Evolutionary conservation across 805 yeast genomes (phyloP), one percentile per base, ranked within the genome.

Genomic region (Ogataea salicorniae): DNA sequence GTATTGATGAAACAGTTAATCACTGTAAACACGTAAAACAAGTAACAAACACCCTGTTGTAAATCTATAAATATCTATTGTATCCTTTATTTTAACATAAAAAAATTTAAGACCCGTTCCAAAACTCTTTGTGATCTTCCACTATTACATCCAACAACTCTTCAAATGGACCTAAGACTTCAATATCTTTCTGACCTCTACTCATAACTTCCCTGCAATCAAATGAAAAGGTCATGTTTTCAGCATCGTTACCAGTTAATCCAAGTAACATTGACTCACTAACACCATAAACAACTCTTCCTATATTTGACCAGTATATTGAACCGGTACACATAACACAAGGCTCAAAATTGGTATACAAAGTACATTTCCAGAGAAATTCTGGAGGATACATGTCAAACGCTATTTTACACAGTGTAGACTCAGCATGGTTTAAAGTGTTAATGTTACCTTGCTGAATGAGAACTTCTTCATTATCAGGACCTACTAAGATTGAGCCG

Each of bases 291-390:
- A 62, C 57, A 15, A 63, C 49, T 22, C 62, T 49, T 1, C 67
- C 67, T 2, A 61, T 55, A 39, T 62, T 62, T 23, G 55, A 44
- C 66, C 66, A 61, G 42, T 62, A 62, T 17, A 59, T 49, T 2
- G 65, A 53, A 3, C 66, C 67, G 13, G 62, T 53, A 46, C 67
- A 61, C 66, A 63, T 63, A 20, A 53, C 50, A 42, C 67, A 63
- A 4, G 67, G 66, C 50, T 63, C 67, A 41, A 63, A 62, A 40
- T 55, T 63, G 8, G 67, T 60, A 42, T 60, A 61, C 16, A 63
- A 48, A 4, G 66, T 59, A 45, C 67, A 63, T 36, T 48, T 33
- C 65, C 66, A 63, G 1, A 63, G 50, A 41, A 39, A 58, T 2
- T 51, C 61, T 7, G 59, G 57, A 8, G 58, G 31, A 36, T 44